Percentiles rank a stretch among this genome's conserved stretches.
Evolutionary conservation across 768 basidiomycete genomes (phyloP).

Genomic region (Pisolithus marmoratus): DNA sequence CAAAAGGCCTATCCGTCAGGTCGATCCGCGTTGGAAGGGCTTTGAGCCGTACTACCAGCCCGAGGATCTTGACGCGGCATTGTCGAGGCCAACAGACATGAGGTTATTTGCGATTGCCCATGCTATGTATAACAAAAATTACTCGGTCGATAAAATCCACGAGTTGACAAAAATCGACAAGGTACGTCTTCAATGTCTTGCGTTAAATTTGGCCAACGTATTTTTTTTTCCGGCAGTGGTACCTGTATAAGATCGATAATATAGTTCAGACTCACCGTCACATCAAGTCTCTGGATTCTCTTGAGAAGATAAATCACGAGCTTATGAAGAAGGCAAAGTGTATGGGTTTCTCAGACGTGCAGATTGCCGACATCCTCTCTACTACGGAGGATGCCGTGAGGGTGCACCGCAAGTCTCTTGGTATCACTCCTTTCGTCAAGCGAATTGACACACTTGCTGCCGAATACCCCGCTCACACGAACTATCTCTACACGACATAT

Average conservation of each 20-base stretch:
- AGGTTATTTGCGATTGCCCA: constrained; percentile 95
- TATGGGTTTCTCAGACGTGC: constrained; percentile 92
- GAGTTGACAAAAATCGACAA: constrained; percentile 98
- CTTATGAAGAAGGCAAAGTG: constrained; percentile 85
- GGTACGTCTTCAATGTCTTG: constrained; percentile 32
- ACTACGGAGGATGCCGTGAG: constrained; percentile 77
- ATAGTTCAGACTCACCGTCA: constrained; percentile 84
- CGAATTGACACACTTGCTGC: constrained; percentile 98
- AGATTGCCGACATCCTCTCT: constrained; percentile 79
- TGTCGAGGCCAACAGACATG: constrained; percentile 88
- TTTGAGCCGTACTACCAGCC: constrained; percentile 93
- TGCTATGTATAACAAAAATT: constrained; percentile 92
- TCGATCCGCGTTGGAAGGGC: constrained; percentile 94
- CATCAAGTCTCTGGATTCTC: constrained; percentile 62
- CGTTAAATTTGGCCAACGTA: not conserved
- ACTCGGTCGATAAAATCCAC: constrained; percentile 85
- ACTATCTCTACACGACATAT: constrained; percentile 99
- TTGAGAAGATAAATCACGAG: constrained; percentile 65
- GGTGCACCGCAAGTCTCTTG: constrained; percentile 76
- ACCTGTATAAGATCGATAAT: constrained; percentile 97
- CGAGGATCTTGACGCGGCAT: constrained; percentile 75
- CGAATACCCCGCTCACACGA: constrained; percentile 97
- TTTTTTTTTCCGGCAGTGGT: constrained; percentile 65
- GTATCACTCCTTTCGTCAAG: constrained; percentile 96
- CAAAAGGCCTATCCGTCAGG: constrained; percentile 98